phyloP scores from a whole-genome alignment of 768 basidiomycete species.

The Boletus insuetus region DNA sequence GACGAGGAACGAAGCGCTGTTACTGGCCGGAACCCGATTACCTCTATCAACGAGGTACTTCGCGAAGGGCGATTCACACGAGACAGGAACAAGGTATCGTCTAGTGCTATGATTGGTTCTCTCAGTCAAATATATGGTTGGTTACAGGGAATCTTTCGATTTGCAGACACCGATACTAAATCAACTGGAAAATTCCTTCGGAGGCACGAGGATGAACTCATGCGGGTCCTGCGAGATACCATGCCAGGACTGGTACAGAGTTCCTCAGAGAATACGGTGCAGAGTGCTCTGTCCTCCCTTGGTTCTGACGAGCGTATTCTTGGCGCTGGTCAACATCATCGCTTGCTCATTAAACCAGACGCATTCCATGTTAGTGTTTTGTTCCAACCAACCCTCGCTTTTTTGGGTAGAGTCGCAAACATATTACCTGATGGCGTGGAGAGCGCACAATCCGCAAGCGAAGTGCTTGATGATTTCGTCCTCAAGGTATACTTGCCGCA shows the following conservation, averaged over 20 bases:
- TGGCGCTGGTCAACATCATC: conserved; percentile 75
- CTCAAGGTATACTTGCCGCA: conserved; percentile 91
- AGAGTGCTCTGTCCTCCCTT: conserved; percentile 53
- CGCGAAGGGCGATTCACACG: conserved; percentile 77
- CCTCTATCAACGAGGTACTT: conserved; percentile 91
- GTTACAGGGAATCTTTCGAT: conserved; percentile 79
- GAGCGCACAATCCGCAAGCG: conserved; percentile 59
- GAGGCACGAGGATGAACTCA: conserved; percentile 81
- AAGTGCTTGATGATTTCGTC: conserved; percentile 89
- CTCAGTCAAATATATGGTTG: neutral
- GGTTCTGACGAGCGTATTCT: conserved; percentile 74
- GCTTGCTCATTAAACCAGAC: conserved; percentile 82
- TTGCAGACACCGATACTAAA: conserved; percentile 86
- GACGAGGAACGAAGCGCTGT: conserved; percentile 82
- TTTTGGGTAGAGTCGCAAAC: conserved; percentile 69
- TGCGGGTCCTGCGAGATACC: conserved; percentile 78
- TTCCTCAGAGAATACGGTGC: conserved; percentile 58
- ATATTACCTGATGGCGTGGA: conserved; percentile 73
- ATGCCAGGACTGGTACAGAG: conserved; percentile 91
- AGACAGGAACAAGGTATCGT: conserved; percentile 72
- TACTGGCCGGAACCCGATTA: conserved; percentile 82
- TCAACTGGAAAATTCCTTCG: conserved; percentile 63
- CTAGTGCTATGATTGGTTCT: neutral
- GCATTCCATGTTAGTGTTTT: conserved; percentile 92
- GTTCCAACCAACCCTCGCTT: conserved; percentile 91